Conservation (phyloP, 352 stramenopile genomes). For the Phytopythium helicoides region DNA sequence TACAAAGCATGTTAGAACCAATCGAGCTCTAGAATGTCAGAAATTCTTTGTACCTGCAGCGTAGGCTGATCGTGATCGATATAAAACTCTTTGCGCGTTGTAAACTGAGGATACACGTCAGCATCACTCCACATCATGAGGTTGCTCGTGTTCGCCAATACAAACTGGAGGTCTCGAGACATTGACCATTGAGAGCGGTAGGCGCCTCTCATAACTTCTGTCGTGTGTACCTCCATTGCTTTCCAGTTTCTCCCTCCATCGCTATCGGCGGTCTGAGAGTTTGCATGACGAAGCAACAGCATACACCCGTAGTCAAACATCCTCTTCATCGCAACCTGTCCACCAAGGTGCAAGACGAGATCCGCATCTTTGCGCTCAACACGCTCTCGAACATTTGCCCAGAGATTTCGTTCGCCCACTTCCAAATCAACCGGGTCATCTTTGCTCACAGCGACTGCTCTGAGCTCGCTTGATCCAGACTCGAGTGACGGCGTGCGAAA, state of each 20-base stretch:
- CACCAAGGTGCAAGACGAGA: slow-evolving; percentile 63
- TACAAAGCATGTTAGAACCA: background rate
- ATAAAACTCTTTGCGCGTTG: slow-evolving; percentile 42
- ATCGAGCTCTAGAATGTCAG: background rate
- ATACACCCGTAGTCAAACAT: slow-evolving; percentile 70
- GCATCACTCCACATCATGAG: slow-evolving; percentile 81
- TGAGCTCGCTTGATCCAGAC: slow-evolving; percentile 13
- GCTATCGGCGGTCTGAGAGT: slow-evolving; percentile 14
- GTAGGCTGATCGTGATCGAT: slow-evolving; percentile 66
- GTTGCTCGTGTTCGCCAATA: slow-evolving; percentile 69
- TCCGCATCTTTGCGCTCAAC: slow-evolving; percentile 31
- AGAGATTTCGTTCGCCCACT: slow-evolving; percentile 43
- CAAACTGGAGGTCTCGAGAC: slow-evolving; percentile 31
- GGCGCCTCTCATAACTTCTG: slow-evolving; percentile 52
- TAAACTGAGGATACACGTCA: slow-evolving; percentile 72
- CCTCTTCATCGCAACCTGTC: slow-evolving; percentile 59
- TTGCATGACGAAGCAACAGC: slow-evolving; percentile 53
- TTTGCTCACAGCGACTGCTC: slow-evolving; percentile 40
- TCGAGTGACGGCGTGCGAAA: slow-evolving; percentile 55
- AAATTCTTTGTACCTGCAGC: slow-evolving; percentile 22
- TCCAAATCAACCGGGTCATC: slow-evolving; percentile 47
- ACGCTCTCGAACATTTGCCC: slow-evolving; percentile 34
- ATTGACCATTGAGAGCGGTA: slow-evolving; percentile 76
- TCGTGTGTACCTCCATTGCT: slow-evolving; percentile 41
- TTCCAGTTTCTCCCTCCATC: slow-evolving; percentile 24